Percentiles rank a stretch among this genome's conserved stretches.
Evolutionary conservation across 805 yeast genomes (phyloP).

Genomic region (Barnettozyma pratensis): DNA sequence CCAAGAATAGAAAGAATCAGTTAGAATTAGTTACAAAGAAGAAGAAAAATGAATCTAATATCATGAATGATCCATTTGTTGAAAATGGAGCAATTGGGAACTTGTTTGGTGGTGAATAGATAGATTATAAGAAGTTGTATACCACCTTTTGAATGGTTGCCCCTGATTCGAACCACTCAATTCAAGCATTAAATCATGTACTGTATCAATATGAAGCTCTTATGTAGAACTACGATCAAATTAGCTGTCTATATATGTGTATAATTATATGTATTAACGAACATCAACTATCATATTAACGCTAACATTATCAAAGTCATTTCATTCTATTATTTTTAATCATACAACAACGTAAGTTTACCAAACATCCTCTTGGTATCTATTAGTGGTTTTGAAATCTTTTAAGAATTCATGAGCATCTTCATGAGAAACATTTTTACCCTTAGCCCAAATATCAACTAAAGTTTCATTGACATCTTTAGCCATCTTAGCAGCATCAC

Average conservation of each 20-base stretch:
- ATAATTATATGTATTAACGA: too few species aligned
- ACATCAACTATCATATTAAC: too few species aligned
- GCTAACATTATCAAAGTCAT: neutral
- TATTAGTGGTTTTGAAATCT: conserved; percentile 73
- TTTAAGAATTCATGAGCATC: conserved; percentile 76
- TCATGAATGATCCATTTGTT: conserved; percentile 66
- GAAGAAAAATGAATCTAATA: conserved; percentile 44
- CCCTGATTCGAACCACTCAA: too few species aligned
- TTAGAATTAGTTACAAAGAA: conserved; percentile 46
- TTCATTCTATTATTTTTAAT: too few species aligned
- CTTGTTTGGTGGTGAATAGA: conserved; percentile 39
- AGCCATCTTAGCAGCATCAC: conserved; percentile 95
- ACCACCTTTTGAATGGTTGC: too few species aligned
- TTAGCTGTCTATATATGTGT: too few species aligned
- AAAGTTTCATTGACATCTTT: conserved; percentile 80
- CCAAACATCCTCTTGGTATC: conserved; percentile 98
- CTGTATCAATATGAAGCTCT: too few species aligned
- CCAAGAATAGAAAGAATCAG: conserved; percentile 47
- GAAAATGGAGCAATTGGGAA: conserved; percentile 65
- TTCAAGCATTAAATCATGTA: too few species aligned
- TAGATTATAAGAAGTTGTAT: too few species aligned
- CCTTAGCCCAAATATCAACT: conserved; percentile 52
- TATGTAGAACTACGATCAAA: too few species aligned
- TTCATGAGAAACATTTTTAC: conserved; percentile 57
- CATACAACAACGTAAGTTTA: conserved; percentile 27